A percentile compares a stretch with the other conserved stretches of the same genome.
Conservation (phyloP, 768 basidiomycete species). For the Agrocybe praecox region DNA sequence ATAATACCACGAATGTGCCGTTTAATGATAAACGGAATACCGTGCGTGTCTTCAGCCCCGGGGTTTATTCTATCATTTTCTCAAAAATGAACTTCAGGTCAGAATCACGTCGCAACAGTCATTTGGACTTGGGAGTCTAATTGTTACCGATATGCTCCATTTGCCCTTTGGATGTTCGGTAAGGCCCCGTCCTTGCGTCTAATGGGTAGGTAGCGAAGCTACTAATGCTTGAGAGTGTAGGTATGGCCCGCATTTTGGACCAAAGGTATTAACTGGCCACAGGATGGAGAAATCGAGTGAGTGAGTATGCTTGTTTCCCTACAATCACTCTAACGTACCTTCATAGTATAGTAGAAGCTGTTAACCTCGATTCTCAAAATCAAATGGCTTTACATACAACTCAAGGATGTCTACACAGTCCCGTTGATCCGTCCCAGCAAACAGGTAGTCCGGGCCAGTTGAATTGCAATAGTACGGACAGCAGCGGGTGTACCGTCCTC, state of each 20-base stretch:
- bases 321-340: background rate
- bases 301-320: background rate
- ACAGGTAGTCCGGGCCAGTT: background rate
- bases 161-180: constrained; percentile 61
- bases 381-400: constrained; percentile 57
- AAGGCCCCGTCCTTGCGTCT: constrained; percentile 7
- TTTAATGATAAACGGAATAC: constrained; percentile 49
- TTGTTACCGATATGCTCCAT: constrained; percentile 43
- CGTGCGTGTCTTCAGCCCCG: constrained; percentile 8
- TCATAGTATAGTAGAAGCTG: constrained; percentile 53
- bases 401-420: constrained; percentile 33
- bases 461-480: constrained; percentile 27
- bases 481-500: constrained; percentile 43
- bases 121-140: constrained; percentile 42
- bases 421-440: constrained; percentile 2
- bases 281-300: constrained; percentile 42
- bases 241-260: constrained; percentile 52
- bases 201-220: too few relatives aligned
- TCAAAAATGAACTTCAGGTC: constrained; percentile 23
- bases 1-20: constrained; percentile 61
- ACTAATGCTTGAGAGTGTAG: constrained; percentile 14
- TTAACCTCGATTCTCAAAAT: constrained; percentile 51
- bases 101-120: constrained; percentile 43
- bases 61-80: background rate
- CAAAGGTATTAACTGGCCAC: constrained; percentile 42